Evolutionary conservation across 2,329 filamentous ascomycete genomes (phyloP), one percentile per base, ranked within the genome.

Genomic region (Golovinomyces cichoracearum): DNA sequence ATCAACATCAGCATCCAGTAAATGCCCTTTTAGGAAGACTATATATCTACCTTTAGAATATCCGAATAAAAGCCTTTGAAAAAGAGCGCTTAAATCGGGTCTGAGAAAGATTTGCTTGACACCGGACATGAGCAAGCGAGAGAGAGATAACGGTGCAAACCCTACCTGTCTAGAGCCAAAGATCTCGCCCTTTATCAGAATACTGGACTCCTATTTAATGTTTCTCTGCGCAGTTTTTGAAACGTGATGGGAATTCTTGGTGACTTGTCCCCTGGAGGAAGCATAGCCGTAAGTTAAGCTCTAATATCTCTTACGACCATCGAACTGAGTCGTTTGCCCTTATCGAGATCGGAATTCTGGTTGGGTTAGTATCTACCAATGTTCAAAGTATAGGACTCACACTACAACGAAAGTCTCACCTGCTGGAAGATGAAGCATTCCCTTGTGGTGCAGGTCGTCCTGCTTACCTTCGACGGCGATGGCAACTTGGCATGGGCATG

Each of bases 401-500:
- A 27, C 72, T 98, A 23, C 90, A 98, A 66, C 83, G 90, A 62
- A 95, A 98, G 66, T 95, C 90, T 54, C 90, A 98, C 66, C 80
- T 98, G 56, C 77, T 95, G 60, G 90, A 98, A 68, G 90, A 98
- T 66, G 84, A 92, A 67, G 93, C 93, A 47, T 68, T 71, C 26
- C 72, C 72, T 6, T 79, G 83, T 62, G 76, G 90, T 64, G 68
- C 78, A 51, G 78, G 82, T 56, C 73, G 88, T 52, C 88, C 90
- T 41, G 84, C 90, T 4, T 92, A 94, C 65, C 80, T 80, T 60
- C 75, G 90, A 59, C 75, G 86, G 58, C 74, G 85, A 71, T 98
- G 90, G 90, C 90, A 94, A 73, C 68, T 92, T 53, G 90, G 90
- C 50, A 95, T 98, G 86, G 76, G 78, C 61, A 90, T 98, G 77